phyloP scores from a whole-genome alignment of 768 basidiomycete species.

The Pulveroboletus sp. region DNA sequence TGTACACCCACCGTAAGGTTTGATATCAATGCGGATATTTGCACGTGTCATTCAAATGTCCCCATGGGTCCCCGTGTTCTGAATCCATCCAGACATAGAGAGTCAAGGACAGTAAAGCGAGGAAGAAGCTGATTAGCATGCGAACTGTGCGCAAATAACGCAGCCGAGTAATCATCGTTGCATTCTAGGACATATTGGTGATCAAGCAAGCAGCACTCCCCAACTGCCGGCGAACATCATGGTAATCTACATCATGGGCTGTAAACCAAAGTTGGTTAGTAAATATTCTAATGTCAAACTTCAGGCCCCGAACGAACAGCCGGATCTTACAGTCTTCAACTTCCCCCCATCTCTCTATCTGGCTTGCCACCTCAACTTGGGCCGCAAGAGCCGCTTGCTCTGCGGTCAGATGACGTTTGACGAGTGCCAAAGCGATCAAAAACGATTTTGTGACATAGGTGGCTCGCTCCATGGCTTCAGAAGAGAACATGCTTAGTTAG shows the following conservation, averaged over 20 bases:
- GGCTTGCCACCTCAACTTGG: slow-evolving; percentile 90
- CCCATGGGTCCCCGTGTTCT: slow-evolving; percentile 11
- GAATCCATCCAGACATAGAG: slow-evolving; percentile 10
- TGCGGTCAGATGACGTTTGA: slow-evolving; percentile 67
- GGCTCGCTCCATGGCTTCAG: slow-evolving; percentile 82
- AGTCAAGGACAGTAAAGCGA: not conserved
- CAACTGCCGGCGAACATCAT: slow-evolving; percentile 84
- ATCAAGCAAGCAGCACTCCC: slow-evolving; percentile 73
- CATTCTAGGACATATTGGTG: slow-evolving; percentile 29
- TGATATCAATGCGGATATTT: slow-evolving; percentile 12
- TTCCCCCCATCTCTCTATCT: slow-evolving; percentile 98
- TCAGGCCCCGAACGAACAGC: not conserved
- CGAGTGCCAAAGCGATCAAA: slow-evolving; percentile 79
- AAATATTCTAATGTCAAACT: not conserved
- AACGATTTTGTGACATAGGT: slow-evolving; percentile 90
- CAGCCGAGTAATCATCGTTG: slow-evolving; percentile 2
- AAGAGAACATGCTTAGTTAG: not conserved
- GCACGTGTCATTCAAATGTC: slow-evolving; percentile 12
- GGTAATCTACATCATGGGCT: slow-evolving; percentile 98
- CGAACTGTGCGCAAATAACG: slow-evolving; percentile 3
- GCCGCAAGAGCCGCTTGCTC: slow-evolving; percentile 83
- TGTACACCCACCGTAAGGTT: slow-evolving; percentile 14
- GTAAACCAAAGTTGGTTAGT: slow-evolving; percentile 16
- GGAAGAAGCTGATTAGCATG: slow-evolving; percentile 1
- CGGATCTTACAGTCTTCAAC: slow-evolving; percentile 90